These are phyloP conservation scores for Alternaria arbusti DNA, from an alignment of 2,329 filamentous ascomycete species.

Conservation along the genomic window DNA sequence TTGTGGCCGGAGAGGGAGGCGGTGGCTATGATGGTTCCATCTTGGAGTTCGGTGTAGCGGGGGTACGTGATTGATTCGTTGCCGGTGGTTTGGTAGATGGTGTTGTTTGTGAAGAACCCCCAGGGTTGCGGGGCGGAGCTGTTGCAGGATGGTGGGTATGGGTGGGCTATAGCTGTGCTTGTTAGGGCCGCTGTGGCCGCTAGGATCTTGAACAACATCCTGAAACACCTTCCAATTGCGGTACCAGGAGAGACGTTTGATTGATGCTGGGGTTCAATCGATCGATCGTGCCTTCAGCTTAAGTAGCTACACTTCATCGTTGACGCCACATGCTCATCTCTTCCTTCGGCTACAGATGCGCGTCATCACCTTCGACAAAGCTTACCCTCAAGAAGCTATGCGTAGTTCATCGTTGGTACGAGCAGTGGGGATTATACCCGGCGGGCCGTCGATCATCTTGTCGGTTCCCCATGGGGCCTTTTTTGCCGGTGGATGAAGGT, in stretches of 20 bases:
- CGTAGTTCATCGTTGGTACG: neutral
- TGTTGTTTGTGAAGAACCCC: slow-evolving; percentile 28
- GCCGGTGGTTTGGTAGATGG: slow-evolving; percentile 23
- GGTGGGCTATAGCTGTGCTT: neutral
- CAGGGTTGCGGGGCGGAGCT: slow-evolving; percentile 12
- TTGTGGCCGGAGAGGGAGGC: slow-evolving; percentile 15
- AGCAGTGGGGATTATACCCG: slow-evolving; percentile 5
- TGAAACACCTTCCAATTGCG: neutral
- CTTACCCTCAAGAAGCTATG: neutral
- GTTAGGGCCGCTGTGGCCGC: neutral
- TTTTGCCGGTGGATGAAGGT: slow-evolving; percentile 4
- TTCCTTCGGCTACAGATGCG: neutral
- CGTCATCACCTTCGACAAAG: neutral
- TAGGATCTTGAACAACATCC: slow-evolving; percentile 2
- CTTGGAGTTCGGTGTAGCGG: slow-evolving; percentile 17
- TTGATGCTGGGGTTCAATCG: neutral
- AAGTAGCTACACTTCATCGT: slow-evolving; percentile 1
- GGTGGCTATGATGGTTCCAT: slow-evolving; percentile 28
- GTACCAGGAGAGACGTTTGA: neutral
- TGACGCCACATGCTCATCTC: neutral
- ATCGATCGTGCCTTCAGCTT: neutral
- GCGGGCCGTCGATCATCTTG: neutral
- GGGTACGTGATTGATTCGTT: slow-evolving; percentile 24
- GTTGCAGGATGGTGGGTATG: neutral
- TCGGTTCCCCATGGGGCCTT: neutral